Conservation (phyloP, 1,284 basidiomycete genomes). For the Microbotryum violaceum region DNA sequence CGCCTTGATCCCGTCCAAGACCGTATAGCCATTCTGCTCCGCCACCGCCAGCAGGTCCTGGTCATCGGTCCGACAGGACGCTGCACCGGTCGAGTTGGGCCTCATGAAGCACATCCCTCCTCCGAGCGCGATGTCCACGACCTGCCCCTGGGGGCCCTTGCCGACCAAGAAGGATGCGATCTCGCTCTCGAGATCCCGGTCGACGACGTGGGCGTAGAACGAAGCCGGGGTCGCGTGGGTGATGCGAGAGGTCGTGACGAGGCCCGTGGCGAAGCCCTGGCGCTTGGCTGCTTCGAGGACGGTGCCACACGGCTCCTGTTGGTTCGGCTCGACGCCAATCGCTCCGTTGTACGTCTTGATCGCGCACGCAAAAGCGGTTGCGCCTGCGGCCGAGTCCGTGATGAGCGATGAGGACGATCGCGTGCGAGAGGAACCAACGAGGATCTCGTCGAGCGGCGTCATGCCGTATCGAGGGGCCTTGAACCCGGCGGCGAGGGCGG, state of each 20-base stretch:
- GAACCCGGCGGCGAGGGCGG: slow-evolving; percentile 11
- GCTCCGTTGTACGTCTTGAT: slow-evolving; percentile 42
- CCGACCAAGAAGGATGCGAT: slow-evolving; percentile 33
- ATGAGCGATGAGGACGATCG: slow-evolving; percentile 39
- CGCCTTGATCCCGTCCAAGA: slow-evolving; percentile 23
- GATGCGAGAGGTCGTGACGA: slow-evolving; percentile 39
- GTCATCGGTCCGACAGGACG: slow-evolving; percentile 38
- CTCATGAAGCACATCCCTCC: slow-evolving; percentile 42
- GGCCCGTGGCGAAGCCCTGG: slow-evolving; percentile 39
- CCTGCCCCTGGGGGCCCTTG: slow-evolving; percentile 16
- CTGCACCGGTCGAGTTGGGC: slow-evolving; percentile 31
- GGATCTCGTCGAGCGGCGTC: slow-evolving; percentile 39
- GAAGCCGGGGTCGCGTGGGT: slow-evolving; percentile 41
- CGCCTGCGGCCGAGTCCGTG: slow-evolving; percentile 42
- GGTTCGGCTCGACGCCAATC: slow-evolving; percentile 38
- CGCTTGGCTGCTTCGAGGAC: slow-evolving; percentile 42
- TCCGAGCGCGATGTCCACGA: slow-evolving; percentile 41
- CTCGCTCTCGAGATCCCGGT: slow-evolving; percentile 31
- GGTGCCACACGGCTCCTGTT: slow-evolving; percentile 38
- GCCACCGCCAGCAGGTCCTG: slow-evolving; percentile 37
- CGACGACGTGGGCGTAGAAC: slow-evolving; percentile 41
- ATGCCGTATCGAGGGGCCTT: not conserved
- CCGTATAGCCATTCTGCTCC: slow-evolving; percentile 18
- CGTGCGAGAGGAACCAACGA: slow-evolving; percentile 39
- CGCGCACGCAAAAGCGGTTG: slow-evolving; percentile 41